phyloP scores from a whole-genome alignment of 345 rosid species.

The Trapa incisa region DNA sequence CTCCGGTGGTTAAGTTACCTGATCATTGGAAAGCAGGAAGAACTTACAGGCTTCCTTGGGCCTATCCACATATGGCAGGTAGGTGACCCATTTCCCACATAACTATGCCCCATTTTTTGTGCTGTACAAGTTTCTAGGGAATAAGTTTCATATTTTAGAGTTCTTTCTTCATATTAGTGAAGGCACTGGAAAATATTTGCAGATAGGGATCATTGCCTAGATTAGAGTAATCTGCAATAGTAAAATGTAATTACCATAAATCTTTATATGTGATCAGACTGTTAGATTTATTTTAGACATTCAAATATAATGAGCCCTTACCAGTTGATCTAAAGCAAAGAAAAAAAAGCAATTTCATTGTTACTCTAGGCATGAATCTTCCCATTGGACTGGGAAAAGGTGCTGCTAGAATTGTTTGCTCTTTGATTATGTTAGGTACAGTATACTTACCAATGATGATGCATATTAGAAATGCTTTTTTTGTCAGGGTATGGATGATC shows the following conservation, averaged over 20 bases:
- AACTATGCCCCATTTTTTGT: not conserved
- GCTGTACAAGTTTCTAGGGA: not conserved
- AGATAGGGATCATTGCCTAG: no score
- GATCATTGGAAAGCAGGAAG: slow-evolving; percentile 25
- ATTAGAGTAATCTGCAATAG: no score
- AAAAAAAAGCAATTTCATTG: no score
- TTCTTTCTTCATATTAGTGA: no score
- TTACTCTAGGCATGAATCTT: no score
- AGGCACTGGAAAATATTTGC: no score
- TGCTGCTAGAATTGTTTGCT: not conserved
- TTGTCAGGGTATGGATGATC: slow-evolving; percentile 57
- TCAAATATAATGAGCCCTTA: no score
- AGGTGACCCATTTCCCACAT: slow-evolving; percentile 3
- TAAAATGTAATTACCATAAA: no score
- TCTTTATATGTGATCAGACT: no score
- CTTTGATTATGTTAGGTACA: not conserved
- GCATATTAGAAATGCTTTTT: not conserved
- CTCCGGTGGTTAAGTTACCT: slow-evolving; percentile 28
- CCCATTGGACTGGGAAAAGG: not conserved
- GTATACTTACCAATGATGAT: no score
- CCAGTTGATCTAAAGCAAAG: no score
- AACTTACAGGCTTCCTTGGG: slow-evolving; percentile 51
- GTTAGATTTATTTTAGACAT: no score
- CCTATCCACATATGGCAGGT: slow-evolving; percentile 79
- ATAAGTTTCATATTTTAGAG: not conserved